Percentiles rank a stretch among this genome's conserved stretches.
These are phyloP conservation scores for Alternaria metachromatica DNA, from an alignment of 2,329 filamentous ascomycete species.

Conservation along the genomic window DNA sequence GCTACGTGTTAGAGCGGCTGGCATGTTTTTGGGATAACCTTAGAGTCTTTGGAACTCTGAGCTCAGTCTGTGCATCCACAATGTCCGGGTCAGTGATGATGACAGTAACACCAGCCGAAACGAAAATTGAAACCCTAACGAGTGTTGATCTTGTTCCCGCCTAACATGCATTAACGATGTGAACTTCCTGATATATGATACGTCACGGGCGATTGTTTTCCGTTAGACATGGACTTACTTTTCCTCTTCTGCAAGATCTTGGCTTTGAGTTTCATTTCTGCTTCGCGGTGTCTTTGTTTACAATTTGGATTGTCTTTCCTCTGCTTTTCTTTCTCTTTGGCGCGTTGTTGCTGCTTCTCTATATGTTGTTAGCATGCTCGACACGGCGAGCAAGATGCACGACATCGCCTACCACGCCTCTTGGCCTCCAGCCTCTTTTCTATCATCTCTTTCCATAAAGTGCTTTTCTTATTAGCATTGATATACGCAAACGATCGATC, in stretches of 20 bases:
- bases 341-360: background rate
- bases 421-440: background rate
- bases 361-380: background rate
- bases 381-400: background rate
- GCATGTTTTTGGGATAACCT: background rate
- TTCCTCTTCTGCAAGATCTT: background rate
- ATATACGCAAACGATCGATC: background rate
- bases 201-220: background rate
- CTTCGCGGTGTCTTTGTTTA: background rate
- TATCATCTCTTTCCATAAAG: background rate
- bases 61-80: background rate
- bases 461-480: rapidly evolving
- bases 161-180: background rate
- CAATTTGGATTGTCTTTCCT: background rate
- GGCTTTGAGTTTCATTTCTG: background rate
- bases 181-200: background rate
- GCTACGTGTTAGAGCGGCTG: background rate
- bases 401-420: background rate
- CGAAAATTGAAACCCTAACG: background rate
- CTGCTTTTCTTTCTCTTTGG: background rate
- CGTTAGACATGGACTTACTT: background rate
- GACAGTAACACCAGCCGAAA: background rate
- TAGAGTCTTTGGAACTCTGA: background rate
- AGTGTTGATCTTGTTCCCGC: background rate
- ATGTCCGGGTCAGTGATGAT: background rate